Evolutionary conservation across 768 basidiomycete species (phyloP).

Genomic region (Glaciozyma martinii): DNA sequence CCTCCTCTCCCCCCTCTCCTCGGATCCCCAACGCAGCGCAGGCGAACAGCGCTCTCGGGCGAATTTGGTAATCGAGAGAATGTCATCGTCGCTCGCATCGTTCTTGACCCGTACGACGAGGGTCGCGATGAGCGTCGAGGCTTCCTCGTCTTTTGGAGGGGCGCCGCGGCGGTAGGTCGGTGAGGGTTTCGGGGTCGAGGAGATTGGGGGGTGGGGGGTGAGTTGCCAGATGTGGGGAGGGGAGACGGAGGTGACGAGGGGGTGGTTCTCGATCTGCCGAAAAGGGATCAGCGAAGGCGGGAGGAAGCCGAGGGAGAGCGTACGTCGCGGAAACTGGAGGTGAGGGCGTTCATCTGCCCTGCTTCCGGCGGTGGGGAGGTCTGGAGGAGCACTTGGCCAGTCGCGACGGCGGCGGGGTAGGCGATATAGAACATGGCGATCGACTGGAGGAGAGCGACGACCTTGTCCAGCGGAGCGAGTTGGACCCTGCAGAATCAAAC

Average conservation of each 20-base stretch:
- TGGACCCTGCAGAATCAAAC: conserved; percentile 26
- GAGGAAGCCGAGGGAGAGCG: conserved; percentile 34
- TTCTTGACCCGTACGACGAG: background rate
- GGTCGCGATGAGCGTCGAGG: conserved; percentile 1
- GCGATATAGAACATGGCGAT: conserved; percentile 71
- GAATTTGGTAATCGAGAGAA: background rate
- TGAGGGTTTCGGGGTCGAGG: background rate
- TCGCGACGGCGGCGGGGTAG: conserved; percentile 70
- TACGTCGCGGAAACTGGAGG: conserved; percentile 73
- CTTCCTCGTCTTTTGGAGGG: background rate
- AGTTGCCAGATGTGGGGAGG: conserved; percentile 87
- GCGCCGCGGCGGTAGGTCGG: background rate
- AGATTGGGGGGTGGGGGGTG: conserved; percentile 43
- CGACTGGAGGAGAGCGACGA: conserved; percentile 68
- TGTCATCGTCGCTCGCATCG: conserved; percentile 5
- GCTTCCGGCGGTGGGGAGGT: conserved; percentile 54
- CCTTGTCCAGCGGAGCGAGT: conserved; percentile 57
- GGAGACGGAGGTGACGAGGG: conserved; percentile 69
- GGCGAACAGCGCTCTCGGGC: conserved; percentile 3
- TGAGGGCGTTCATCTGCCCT: conserved; percentile 70
- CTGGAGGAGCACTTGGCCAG: conserved; percentile 79
- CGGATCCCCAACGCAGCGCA: conserved; percentile 1
- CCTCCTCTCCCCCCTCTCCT: background rate
- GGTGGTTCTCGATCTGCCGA: conserved; percentile 67
- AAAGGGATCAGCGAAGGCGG: background rate